These are phyloP conservation scores for Naganishia kalamii DNA, from an alignment of 768 basidiomycete species.

Conservation along the genomic window DNA sequence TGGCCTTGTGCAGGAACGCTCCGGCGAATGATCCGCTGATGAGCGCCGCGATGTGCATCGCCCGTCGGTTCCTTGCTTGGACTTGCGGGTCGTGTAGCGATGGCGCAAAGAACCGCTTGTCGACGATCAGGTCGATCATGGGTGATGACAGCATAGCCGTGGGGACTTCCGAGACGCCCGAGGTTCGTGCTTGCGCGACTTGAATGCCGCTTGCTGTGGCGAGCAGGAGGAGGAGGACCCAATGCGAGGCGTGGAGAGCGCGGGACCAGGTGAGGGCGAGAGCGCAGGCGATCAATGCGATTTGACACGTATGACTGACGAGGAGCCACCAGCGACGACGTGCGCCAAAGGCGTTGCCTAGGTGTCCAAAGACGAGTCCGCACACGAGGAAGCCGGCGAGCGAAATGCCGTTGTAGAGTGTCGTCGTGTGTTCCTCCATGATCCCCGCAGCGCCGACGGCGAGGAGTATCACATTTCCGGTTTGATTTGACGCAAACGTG, in stretches of 20 bases:
- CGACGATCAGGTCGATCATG: slow-evolving; percentile 14
- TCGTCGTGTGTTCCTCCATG: slow-evolving; percentile 14
- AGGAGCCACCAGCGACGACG: slow-evolving; percentile 16
- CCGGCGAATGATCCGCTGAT: slow-evolving; percentile 1
- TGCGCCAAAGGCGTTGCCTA: slow-evolving; percentile 4
- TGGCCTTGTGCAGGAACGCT: slow-evolving; percentile 12
- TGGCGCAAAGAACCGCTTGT: neutral
- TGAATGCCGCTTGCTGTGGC: slow-evolving; percentile 15
- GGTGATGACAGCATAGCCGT: slow-evolving; percentile 20
- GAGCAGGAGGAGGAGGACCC: slow-evolving; percentile 16
- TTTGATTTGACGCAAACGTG: slow-evolving; percentile 18
- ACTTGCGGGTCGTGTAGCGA: neutral
- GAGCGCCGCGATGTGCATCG: slow-evolving; percentile 3
- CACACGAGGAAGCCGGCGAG: slow-evolving; percentile 15
- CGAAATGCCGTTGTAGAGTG: slow-evolving; percentile 15
- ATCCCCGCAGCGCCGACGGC: slow-evolving; percentile 13
- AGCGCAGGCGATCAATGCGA: neutral
- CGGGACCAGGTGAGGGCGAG: slow-evolving; percentile 8
- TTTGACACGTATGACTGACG: neutral
- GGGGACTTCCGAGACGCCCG: slow-evolving; percentile 15
- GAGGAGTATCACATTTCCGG: slow-evolving; percentile 22
- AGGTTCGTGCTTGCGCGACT: slow-evolving; percentile 14
- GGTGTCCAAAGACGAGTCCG: slow-evolving; percentile 5
- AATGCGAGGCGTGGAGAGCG: slow-evolving; percentile 1
- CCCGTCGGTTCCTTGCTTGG: slow-evolving; percentile 15